Base-by-base conservation (phyloP, 2,329 filamentous ascomycete genomes). In the Celoporthe dispersa region DNA sequence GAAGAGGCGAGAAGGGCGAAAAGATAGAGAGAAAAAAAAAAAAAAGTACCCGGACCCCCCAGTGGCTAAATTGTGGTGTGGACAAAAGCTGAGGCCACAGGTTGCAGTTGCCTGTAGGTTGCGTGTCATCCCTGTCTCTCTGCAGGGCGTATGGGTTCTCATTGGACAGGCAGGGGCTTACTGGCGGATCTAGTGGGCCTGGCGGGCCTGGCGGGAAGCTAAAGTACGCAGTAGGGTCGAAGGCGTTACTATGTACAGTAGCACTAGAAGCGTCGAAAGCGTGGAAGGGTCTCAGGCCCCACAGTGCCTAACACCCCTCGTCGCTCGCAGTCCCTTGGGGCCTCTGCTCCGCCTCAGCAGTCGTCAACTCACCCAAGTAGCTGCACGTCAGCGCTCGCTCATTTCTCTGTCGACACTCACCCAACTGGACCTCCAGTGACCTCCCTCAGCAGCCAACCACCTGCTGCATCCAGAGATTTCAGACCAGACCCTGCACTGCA, bases 181-280 rank as follows among this genome's bases (percentile, higher is more conserved):
- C 31, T 25, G 22, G 33, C 19, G 57, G 53, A 31, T 31, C 28
- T 33, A 31, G 53, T 31, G 57, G 53, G 53, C 28, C 53, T 57
- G 51, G 51, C n/a, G 55, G 55, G 55, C 55, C 55, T 59, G 55
- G 33, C 57, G 31, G 57, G 57, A 60, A 37, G 57, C 57, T 60
- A 60, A 25, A 59, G 55, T 31, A n/a, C 12, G 28, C 14, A 14
- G 53, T 19, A 57, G n/a, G 51, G 51, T 55, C 25, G 12, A 55
- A 55, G 51, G 51, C 25, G 25, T 48, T 48, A 48, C 6, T 9
- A n/a, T 44, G 44, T 48, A n/a, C 22, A 44, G 16, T n/a, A 48
- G 44, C 44, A 44, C 14, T 48, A 48, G 44, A 48, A n/a, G 44
- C 44, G 44, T 48, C 22, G 44, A 48, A 48, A 33, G 31, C 25